Evolutionary conservation across 1,139 yeast genomes (phyloP).

Genomic region (Magnusiomyces suaveolens): DNA sequence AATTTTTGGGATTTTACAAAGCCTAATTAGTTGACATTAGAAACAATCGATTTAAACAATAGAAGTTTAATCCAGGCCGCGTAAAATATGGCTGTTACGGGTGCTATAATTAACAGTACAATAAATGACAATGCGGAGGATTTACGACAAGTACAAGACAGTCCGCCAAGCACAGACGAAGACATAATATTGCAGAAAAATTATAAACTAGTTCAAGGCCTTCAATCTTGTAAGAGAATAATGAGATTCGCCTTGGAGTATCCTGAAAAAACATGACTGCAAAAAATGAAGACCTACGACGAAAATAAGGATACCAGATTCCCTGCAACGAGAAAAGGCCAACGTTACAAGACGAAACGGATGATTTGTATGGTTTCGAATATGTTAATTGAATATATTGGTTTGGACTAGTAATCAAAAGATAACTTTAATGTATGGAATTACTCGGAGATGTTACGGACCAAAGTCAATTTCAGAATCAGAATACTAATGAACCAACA

Average conservation of each 20-base stretch:
- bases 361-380: constrained; percentile 51
- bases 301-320: constrained; percentile 25
- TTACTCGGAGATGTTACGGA: constrained; percentile 37
- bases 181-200: constrained; percentile 65
- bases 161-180: constrained; percentile 83
- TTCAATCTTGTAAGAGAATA: constrained; percentile 28
- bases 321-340: constrained; percentile 9
- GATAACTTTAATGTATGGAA: constrained; percentile 52
- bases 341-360: constrained; percentile 7
- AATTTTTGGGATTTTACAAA: constrained; percentile 1
- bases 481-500: constrained; percentile 17
- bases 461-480: constrained; percentile 3
- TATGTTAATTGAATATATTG: constrained; percentile 72
- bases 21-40: neutral
- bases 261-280: constrained; percentile 4
- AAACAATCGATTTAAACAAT: constrained; percentile 45
- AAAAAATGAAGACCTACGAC: constrained; percentile 37
- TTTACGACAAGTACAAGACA: constrained; percentile 40
- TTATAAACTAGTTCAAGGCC: constrained; percentile 42
- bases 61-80: constrained; percentile 66
- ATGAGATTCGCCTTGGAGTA: constrained; percentile 16
- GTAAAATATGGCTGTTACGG: constrained; percentile 64
- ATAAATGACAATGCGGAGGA: constrained; percentile 68
- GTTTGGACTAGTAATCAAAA: constrained; percentile 67
- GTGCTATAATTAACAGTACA: constrained; percentile 60